Evolutionary conservation across 176 grass and related monocot genomes (phyloP).

Genomic region (Panicum miliaceum): DNA sequence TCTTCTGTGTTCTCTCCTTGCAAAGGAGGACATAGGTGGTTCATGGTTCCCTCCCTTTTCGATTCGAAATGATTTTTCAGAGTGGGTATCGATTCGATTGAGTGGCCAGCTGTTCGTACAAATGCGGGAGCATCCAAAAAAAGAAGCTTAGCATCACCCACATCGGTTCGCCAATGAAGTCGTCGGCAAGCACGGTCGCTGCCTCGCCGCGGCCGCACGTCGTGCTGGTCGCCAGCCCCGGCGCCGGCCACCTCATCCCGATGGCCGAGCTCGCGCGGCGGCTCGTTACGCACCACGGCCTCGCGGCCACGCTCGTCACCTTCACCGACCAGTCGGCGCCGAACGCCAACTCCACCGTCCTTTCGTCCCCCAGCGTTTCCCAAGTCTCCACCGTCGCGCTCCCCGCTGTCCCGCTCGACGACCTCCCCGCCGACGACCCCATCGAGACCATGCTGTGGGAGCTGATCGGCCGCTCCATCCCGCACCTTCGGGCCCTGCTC

Average conservation of each 20-base stretch:
- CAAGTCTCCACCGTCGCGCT: slow-evolving; percentile 32
- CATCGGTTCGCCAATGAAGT: not conserved
- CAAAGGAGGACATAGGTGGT: no score
- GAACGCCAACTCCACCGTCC: not conserved
- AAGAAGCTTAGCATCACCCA: no score
- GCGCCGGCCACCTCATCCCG: slow-evolving; percentile 58
- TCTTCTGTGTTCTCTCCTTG: no score
- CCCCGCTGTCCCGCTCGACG: slow-evolving; percentile 48
- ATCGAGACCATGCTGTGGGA: not conserved
- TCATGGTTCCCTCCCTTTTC: no score
- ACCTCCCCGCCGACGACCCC: slow-evolving; percentile 35
- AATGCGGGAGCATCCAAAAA: no score
- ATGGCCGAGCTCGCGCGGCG: slow-evolving; percentile 43
- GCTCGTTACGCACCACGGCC: slow-evolving; percentile 40
- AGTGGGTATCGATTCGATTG: no score
- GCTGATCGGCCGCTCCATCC: slow-evolving; percentile 12
- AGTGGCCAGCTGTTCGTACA: no score
- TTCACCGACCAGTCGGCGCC: slow-evolving; percentile 40
- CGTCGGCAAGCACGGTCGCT: not conserved
- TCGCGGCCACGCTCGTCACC: slow-evolving; percentile 46
- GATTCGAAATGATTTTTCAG: no score
- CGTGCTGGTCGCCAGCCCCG: slow-evolving; percentile 45
- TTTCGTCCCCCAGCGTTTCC: slow-evolving; percentile 19
- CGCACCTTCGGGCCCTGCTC: slow-evolving; percentile 31
- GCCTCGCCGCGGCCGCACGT: slow-evolving; percentile 38